Evolutionary conservation across 2,329 filamentous ascomycete species (phyloP), one percentile per base, ranked within the genome.

Genomic region (Tolypocladium nubicola): DNA sequence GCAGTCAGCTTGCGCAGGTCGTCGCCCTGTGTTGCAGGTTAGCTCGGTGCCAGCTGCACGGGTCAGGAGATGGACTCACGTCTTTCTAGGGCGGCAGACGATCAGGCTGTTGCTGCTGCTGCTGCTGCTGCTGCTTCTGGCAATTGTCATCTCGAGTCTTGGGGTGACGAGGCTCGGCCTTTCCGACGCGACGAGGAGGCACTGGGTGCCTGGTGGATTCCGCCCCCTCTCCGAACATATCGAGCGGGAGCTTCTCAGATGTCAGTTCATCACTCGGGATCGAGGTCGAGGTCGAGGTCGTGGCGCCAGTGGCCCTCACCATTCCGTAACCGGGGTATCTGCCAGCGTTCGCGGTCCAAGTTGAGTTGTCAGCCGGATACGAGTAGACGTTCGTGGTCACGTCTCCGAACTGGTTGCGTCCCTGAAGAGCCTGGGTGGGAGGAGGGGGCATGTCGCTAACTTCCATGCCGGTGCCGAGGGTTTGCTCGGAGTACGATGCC

Each of bases 21-120:
- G 13, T 43, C 57, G 35, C n/a, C 33, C 33, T 53, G 14, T 30
- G 26, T n/a, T 16, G 33, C 33, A 13, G 5, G 16, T 41, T 11
- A 39, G 35, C 49, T 26, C 19, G 19, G 19, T 37, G 38, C 16
- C 9, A 14, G 30, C 23, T 13, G 8, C 33, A 9, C 3, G 33
- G 7, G 9, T 26, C 3, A 9, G 26, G 14, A n/a, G 26, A 45
- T 26, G n/a, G 10, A 58, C 60, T 58, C 38, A 66, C 65, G 41
- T 63, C 61, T 41, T 64, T 61, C 66, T 64, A 69, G 39, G 66
- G 63, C 30, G 65, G 66, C 26, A 68, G 57, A 26, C 66, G 62
- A 37, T 65, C 4, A 11, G 49, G 6, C 14, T 53, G 50, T 33
- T 47, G 39, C 19, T 23, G 19, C 40, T 53, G 50, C 40, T 47